Base-by-base conservation (phyloP, 2,329 filamentous ascomycete species). In the Pseudofabraea citricarpa region DNA sequence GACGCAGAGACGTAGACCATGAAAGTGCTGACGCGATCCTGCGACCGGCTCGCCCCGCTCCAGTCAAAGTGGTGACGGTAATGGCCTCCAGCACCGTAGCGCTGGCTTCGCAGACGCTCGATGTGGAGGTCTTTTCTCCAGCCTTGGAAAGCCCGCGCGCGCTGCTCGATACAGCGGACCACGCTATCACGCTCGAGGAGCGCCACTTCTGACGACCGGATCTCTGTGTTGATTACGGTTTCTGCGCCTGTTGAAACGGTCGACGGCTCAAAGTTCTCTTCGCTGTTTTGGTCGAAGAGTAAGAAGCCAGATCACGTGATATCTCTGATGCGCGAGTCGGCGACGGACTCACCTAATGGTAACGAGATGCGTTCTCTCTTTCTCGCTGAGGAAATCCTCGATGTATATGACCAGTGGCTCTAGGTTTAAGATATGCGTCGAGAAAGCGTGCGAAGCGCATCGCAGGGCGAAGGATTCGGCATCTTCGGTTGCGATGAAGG, bases 61-160 rank as follows among this genome's bases (percentile, higher is more conserved):
- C 77, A 81, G 59, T 83, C 79, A 56, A 74, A 82, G 51, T 81
- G 77, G 47, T 77, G 69, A 3, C 61, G 61, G 57, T 82, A 83
- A 57, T 81, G 76, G 1, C 78, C 79, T 3, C 77, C 77, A 1
- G 67, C 69, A n/a, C 72, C 73, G 54, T 83, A 83, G 40, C 73
- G 67, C 55, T 82, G 78, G 1, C 74, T 73, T 73, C 77, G 79
- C 49, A 82, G 68, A 39, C 73, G 70, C 59, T 83, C 79, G 56
- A 82, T 73, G 45, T 76, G 78, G 1, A 79, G 68, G 40, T 77
- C 64, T 1, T 68, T 65, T 1, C 71, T 71, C 77, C 77, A 81
- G 52, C 79, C 79, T 58, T 83, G 79, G 56, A 82, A 77, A 7
- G 65, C 60, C 6, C 75, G 69, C 8, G 77, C 77, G 41, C 79